These are phyloP conservation scores for Cetraspora pellucida DNA, from an alignment of 192 early-diverging fungal species.

Conservation along the genomic window DNA sequence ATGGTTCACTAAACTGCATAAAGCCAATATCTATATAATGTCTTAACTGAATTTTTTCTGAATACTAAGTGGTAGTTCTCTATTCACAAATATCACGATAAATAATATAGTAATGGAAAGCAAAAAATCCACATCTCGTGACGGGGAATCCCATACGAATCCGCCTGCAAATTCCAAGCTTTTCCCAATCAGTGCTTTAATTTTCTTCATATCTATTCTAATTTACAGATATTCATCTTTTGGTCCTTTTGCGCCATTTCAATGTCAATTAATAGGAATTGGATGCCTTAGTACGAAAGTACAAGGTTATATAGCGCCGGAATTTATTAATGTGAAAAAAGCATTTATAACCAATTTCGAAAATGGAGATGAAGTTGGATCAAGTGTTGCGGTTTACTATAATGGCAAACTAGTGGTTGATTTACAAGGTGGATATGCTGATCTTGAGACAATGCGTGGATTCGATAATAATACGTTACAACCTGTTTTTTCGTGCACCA, in stretches of 20 bases:
- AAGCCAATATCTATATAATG: too few relatives aligned
- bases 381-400: conserved; percentile 48
- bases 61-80: too few relatives aligned
- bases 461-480: conserved; percentile 64
- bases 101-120: too few relatives aligned
- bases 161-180: too few relatives aligned
- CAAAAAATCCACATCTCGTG: too few relatives aligned
- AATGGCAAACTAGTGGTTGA: conserved; percentile 59
- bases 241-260: conserved; percentile 23
- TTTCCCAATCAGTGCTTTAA: too few relatives aligned
- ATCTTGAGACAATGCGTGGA: conserved; percentile 21
- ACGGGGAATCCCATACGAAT: too few relatives aligned
- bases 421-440: conserved; percentile 62
- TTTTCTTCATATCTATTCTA: too few relatives aligned
- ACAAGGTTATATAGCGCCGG: neutral
- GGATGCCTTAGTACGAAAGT: neutral
- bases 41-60: too few relatives aligned
- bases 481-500: conserved; percentile 66
- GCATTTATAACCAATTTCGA: conserved; percentile 19
- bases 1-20: too few relatives aligned
- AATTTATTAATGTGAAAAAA: conserved; percentile 10
- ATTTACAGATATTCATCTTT: too few relatives aligned
- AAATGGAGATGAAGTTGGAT: conserved; percentile 50
- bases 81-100: too few relatives aligned
- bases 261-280: conserved; percentile 22